Conservation (phyloP, 2,329 filamentous ascomycete genomes). For the Claviceps humidiphila region DNA sequence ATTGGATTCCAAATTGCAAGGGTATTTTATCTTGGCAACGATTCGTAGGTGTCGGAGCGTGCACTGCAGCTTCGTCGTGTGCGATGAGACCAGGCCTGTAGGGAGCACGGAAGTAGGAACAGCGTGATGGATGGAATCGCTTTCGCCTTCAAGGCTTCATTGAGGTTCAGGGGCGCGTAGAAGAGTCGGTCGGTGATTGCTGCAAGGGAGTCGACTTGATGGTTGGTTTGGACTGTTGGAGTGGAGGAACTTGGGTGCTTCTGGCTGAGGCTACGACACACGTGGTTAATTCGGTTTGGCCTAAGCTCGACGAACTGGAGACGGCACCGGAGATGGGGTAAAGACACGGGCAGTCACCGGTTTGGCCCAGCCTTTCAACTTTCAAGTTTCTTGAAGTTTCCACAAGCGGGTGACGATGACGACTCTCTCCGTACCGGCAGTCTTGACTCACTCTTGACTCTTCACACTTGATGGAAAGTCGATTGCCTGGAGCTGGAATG, state of each 20-base stretch:
- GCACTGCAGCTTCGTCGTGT: neutral
- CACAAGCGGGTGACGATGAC: too few species aligned
- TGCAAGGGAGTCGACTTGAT: neutral
- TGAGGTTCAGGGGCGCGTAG: neutral
- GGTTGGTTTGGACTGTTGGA: slow-evolving; percentile 1
- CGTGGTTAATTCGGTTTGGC: slow-evolving; percentile 4
- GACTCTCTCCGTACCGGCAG: too few species aligned
- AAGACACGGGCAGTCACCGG: neutral
- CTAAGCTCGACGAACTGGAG: neutral
- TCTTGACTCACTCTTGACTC: too few species aligned
- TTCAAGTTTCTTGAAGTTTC: too few species aligned
- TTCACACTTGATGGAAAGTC: too few species aligned
- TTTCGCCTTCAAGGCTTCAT: neutral
- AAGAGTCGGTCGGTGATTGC: neutral
- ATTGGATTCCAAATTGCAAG: too few species aligned
- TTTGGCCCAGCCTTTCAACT: too few species aligned
- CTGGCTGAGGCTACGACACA: slow-evolving; percentile 3
- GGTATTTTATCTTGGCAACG: too few species aligned
- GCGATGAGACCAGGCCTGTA: neutral
- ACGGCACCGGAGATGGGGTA: neutral
- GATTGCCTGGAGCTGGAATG: too few species aligned
- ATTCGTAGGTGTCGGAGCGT: neutral
- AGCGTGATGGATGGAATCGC: neutral
- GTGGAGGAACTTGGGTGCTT: neutral
- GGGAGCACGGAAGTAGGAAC: neutral